Evolutionary conservation across 345 rosid genomes (phyloP), one percentile per base, ranked within the genome.

Genomic region (Hevea brasiliensis): DNA sequence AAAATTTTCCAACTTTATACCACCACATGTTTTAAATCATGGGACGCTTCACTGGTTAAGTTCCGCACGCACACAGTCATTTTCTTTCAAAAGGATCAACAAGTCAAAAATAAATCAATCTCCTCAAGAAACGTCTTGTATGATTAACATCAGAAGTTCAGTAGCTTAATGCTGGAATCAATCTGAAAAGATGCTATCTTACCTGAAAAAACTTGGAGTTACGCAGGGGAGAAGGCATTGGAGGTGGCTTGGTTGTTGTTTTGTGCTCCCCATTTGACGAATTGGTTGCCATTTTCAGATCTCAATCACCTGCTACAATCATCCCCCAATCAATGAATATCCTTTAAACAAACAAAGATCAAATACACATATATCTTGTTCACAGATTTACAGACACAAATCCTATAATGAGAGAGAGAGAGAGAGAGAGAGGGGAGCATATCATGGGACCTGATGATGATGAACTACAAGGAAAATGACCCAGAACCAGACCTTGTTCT

Each of bases 191-290:
- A 58, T 32, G 50, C 62, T 32, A 47, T 14, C 47, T 60, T 58
- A 88, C 98, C 96, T 94, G 98, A 76, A 80, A 89, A 76, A 94
- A 94, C 76, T 92, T 92, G 76, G 98, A 94, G 76, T 80, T 78
- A 41, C 98, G 84, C 81, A 94, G 74, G 53, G 99, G 98, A 54
- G 99, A 92, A 37, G 99, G 98, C 76, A 70, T 40, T n/a, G 98
- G 98, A 42, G 98, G 98, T 29, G 89, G 80, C 82, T 94, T 94
- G 42, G 88, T 72, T 27, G 87, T 73, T 10, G 88, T 65, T 21
- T 80, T 87, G 59, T 83, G 78, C 54, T 85, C 82, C 20, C 94
- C 96, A 44, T 88, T 81, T 0, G 89, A 74, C 66, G 80, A 74
- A 54, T 79, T 77, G 2, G 76, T 77, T 6, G 94, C 90, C 93